Evolutionary conservation across 352 stramenopile species (phyloP).

Genomic region (Peronosclerospora sorghi): DNA sequence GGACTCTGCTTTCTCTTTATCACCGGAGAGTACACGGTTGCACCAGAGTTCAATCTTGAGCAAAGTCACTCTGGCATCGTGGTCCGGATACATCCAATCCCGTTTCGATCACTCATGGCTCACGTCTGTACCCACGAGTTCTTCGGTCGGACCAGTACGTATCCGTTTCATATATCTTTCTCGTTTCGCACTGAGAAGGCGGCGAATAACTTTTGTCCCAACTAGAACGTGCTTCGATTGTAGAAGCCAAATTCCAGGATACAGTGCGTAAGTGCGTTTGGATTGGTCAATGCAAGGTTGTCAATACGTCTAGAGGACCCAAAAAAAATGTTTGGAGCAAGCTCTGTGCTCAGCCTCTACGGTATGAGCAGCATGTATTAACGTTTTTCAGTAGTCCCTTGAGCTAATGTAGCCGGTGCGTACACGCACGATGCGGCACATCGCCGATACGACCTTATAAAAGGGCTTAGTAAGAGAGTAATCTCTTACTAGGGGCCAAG

Average conservation of each 20-base stretch:
- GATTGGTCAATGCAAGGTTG: slow-evolving; percentile 37
- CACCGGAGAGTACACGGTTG: slow-evolving; percentile 58
- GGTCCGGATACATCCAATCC: slow-evolving; percentile 64
- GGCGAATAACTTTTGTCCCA: slow-evolving; percentile 79
- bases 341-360: slow-evolving; percentile 60
- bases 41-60: slow-evolving; percentile 82
- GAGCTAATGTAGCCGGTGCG: too few species aligned
- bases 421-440: too few species aligned
- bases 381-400: background rate
- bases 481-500: too few species aligned
- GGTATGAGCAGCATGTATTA: too few species aligned
- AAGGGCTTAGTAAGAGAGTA: too few species aligned
- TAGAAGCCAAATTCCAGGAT: slow-evolving; percentile 69
- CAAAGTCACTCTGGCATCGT: slow-evolving; percentile 72
- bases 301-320: slow-evolving; percentile 35
- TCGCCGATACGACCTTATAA: too few species aligned
- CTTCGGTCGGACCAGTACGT: slow-evolving; percentile 12
- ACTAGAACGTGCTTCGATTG: slow-evolving; percentile 75
- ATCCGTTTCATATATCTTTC: slow-evolving; percentile 16
- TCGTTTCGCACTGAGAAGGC: slow-evolving; percentile 48
- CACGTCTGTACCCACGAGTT: slow-evolving; percentile 10
- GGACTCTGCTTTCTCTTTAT: slow-evolving; percentile 78
- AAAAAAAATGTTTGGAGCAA: slow-evolving; percentile 46
- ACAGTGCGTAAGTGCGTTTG: slow-evolving; percentile 43
- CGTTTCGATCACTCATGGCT: background rate